These are phyloP conservation scores for Zoysia matrella DNA, from an alignment of 202 grass and related monocot genomes.

Conservation along the genomic window DNA sequence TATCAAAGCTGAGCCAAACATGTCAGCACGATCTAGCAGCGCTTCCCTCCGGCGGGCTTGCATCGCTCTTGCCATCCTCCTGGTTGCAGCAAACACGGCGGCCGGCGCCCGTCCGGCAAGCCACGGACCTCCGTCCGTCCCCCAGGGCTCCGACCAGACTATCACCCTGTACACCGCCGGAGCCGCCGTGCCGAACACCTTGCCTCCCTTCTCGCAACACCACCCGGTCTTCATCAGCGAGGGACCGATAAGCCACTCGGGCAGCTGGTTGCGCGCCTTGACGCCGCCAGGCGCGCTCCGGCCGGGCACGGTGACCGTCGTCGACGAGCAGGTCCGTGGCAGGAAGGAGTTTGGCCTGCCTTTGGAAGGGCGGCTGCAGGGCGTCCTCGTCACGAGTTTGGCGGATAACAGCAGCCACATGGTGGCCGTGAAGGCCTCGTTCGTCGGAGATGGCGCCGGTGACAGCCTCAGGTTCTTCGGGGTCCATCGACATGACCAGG, in stretches of 20 bases:
- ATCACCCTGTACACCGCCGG: slow-evolving; percentile 44
- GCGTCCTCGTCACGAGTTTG: slow-evolving; percentile 62
- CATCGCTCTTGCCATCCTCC: slow-evolving; percentile 28
- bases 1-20: slow-evolving; percentile 6
- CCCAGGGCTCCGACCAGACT: slow-evolving; percentile 40
- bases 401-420: slow-evolving; percentile 51
- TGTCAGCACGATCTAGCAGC: slow-evolving; percentile 8
- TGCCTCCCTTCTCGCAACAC: slow-evolving; percentile 13
- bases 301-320: slow-evolving; percentile 42
- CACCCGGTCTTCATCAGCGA: slow-evolving; percentile 51
- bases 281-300: slow-evolving; percentile 43
- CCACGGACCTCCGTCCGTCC: not conserved
- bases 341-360: slow-evolving; percentile 44
- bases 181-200: not conserved
- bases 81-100: slow-evolving; percentile 5
- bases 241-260: slow-evolving; percentile 31
- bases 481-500: slow-evolving; percentile 22
- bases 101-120: slow-evolving; percentile 6
- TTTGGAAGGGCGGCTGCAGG: slow-evolving; percentile 62
- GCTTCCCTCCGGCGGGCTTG: not conserved
- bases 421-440: slow-evolving; percentile 67
- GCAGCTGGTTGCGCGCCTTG: slow-evolving; percentile 53
- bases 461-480: slow-evolving; percentile 84
- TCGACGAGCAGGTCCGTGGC: slow-evolving; percentile 64
- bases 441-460: slow-evolving; percentile 30